Evolutionary conservation across 1,284 basidiomycete species (phyloP), one percentile per base, ranked within the genome.

Genomic region (Sporisorium reilianum): DNA sequence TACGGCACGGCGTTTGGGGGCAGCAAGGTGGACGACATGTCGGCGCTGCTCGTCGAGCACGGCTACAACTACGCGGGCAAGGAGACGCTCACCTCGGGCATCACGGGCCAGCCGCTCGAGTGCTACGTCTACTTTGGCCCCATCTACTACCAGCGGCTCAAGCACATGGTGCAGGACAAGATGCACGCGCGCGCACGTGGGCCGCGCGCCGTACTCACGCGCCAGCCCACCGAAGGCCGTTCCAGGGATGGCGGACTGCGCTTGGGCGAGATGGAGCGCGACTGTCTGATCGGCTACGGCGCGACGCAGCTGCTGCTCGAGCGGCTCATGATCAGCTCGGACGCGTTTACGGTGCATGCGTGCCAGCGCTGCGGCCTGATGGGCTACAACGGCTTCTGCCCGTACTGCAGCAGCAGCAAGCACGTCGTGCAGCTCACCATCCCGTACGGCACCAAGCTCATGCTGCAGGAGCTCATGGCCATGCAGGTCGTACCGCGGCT

Each of bases 21-120:
- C 23, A 95, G 93, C 52, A 99, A 99, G 88, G 95, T 97, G n/a
- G 95, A 94, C 82, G 97, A 99, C 85, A 98, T 99, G 97, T 94
- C 93, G 52, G 90, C 91, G 76, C 93, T 99, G 78, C 88, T 99
- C 70, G 91, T 99, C 64, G 94, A 97, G 72, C 89, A 94, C 77
- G 97, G 97, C 0, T 99, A 97, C 88, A 95, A 91, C 84, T 99
- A 99, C 80, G 92, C 90, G 36, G 97, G 97, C 28, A 99, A 99
- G 86, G 97, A 99, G 85, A 97, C 95, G 91, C 88, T 99, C 49
- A 98, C 95, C 2, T 95, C 93, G 82, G 97, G 97, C 25, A 97
- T 98, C 81, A 99, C 96, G 25, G 97, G 97, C 22, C 93, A 99
- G 86, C 91, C 93, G 40, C 87, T 99, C 82, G 95, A 99, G 86